Conservation (phyloP, 352 stramenopile species). For the Phytophthora tentaculata region DNA sequence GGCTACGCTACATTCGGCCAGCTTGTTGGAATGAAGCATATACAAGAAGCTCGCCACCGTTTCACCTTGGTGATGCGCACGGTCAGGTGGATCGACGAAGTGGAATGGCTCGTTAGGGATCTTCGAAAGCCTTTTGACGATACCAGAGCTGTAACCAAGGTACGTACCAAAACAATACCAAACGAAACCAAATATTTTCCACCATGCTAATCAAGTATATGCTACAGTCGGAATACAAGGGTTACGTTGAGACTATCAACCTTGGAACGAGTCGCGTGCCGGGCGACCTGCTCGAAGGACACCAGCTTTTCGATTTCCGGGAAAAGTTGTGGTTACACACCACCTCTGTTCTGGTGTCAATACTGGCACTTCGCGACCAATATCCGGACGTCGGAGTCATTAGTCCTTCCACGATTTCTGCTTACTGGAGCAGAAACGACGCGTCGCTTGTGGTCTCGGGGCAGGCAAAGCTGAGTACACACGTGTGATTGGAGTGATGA, state of each 20-base stretch:
- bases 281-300: not conserved
- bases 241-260: conserved; percentile 1
- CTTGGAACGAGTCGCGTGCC: not conserved
- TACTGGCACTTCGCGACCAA: not conserved
- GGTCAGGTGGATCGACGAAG: not conserved
- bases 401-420: not conserved
- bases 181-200: not conserved
- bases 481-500: conserved; percentile 5
- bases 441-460: not conserved
- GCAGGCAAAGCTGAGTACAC: not conserved
- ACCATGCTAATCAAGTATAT: not conserved
- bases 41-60: not conserved
- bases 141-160: not conserved
- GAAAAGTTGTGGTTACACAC: conserved; percentile 8
- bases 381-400: conserved; percentile 1
- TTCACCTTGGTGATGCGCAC: not conserved
- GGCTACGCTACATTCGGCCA: not conserved
- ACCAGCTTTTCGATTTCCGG: not conserved
- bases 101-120: not conserved
- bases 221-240: not conserved
- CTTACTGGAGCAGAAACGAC: not conserved
- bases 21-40: not conserved
- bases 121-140: not conserved
- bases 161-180: not conserved
- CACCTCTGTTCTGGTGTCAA: not conserved